Percentiles rank a stretch among this genome's conserved stretches.
These are phyloP conservation scores for Pogostemon cablin DNA, from an alignment of 257 asterid species.

Conservation along the genomic window DNA sequence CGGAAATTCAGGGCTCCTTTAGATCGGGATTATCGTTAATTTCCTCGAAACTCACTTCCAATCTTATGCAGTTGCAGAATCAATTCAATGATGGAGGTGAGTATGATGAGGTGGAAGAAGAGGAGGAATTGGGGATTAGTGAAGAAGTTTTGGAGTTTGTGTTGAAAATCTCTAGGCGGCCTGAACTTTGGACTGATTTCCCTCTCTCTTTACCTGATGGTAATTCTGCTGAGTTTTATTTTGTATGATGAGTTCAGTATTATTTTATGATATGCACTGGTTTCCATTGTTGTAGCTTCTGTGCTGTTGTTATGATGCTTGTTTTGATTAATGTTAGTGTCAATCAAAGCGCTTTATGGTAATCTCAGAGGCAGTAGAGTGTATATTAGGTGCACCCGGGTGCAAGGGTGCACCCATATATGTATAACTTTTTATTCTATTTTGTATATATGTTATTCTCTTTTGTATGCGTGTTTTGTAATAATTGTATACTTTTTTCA, in stretches of 20 bases:
- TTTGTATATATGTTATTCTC: too few relatives aligned
- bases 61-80: conserved; percentile 48
- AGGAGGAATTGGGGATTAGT: conserved; percentile 50
- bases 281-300: background rate
- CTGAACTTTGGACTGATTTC: conserved; percentile 78
- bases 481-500: too few relatives aligned
- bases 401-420: too few relatives aligned
- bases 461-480: too few relatives aligned
- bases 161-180: conserved; percentile 50
- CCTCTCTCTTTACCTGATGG: conserved; percentile 64
- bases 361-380: background rate
- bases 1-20: conserved; percentile 70
- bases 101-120: conserved; percentile 40
- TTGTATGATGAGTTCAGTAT: background rate
- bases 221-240: conserved; percentile 31
- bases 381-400: too few relatives aligned
- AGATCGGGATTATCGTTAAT: conserved; percentile 59
- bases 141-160: conserved; percentile 68
- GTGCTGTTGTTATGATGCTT: conserved; percentile 15
- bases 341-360: background rate
- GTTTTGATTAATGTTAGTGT: conserved; percentile 7
- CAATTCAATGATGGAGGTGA: conserved; percentile 33
- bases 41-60: conserved; percentile 62
- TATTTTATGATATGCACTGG: conserved; percentile 2
- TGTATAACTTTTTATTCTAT: too few relatives aligned